Base-by-base conservation (phyloP, 768 basidiomycete genomes). In the Podaxis sp. region DNA sequence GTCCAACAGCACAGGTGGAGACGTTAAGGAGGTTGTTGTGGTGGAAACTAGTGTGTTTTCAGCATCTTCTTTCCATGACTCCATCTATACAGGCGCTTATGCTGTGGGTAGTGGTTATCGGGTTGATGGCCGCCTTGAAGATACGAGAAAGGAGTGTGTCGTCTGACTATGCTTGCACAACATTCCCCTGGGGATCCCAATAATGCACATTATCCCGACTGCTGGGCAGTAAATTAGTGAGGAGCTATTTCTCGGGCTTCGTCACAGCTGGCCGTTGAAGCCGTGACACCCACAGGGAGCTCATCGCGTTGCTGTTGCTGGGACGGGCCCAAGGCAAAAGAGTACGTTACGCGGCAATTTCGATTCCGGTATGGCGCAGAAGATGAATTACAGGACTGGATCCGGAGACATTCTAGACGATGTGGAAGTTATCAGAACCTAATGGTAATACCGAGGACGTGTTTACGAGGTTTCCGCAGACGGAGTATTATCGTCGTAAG, bases 391-490 rank as follows among this genome's bases (percentile, higher is more conserved):
- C 56, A 87, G 84, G 76, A 12, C 73, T 88, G 67, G 87, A 90
- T 67, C 70, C 78, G 54, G 85, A 85, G 55, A 89, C 87, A 0
- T 89, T 90, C 71, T 71, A 83, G 26, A 77, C 72, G 4, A 85
- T 90, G 84, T 87, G 84, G 85, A 74, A 78, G 44, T 76, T 89
- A 61, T 88, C 88, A 3, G 77, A 75, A 2, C 80, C 80, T 0
- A 78, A 77, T 1, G 74, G 76, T n/a, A 73, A 72, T 4, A 79
- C 80, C 1, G 80, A 86, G 53, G 74, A 76, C 3, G 82, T 82
- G 62, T 88, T 89, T 75, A 68, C 86, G 55, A 81, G 87, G 40
- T 70, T 86, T 15, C 76, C 74, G 0, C 85, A 89, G 61, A 80
- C 75, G 0, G 84, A 88, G 66, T 87, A 60, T 33, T 67, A 70